phyloP scores from a whole-genome alignment of 371 early-diverging fungal genomes.

The Basidiobolus heterosporus region DNA sequence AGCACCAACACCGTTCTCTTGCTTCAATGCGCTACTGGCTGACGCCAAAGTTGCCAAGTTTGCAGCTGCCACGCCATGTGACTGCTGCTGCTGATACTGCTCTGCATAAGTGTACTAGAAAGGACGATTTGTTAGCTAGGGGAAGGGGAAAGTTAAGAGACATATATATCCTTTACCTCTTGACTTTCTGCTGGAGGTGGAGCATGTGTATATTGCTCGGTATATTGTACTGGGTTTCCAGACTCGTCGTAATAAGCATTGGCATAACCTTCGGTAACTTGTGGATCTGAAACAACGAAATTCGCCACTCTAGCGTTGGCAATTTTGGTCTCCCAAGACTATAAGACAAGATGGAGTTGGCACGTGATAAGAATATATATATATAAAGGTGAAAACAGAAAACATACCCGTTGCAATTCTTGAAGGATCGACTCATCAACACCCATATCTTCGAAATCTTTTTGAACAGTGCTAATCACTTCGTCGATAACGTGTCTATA shows the following conservation, averaged over 20 bases:
- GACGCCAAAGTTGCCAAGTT: constrained; percentile 23
- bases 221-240: neutral
- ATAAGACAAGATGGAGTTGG: neutral
- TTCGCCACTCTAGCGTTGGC: constrained; percentile 57
- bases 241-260: constrained; percentile 3
- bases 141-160: too few relatives aligned
- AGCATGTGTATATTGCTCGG: too few relatives aligned
- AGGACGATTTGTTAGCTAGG: too few relatives aligned
- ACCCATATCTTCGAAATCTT: constrained; percentile 82
- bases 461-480: constrained; percentile 72
- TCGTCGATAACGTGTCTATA: constrained; percentile 87
- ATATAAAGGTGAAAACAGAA: neutral
- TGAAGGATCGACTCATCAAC: constrained; percentile 71
- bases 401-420: constrained; percentile 67
- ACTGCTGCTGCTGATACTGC: too few relatives aligned
- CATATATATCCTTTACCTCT: too few relatives aligned
- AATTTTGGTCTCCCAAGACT: constrained; percentile 78
- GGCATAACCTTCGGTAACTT: constrained; percentile 14
- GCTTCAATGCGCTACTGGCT: constrained; percentile 1
- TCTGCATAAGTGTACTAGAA: too few relatives aligned
- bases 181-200: too few relatives aligned
- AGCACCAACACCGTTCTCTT: constrained; percentile 9
- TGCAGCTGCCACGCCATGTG: constrained; percentile 16
- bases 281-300: constrained; percentile 35
- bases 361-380: neutral